Evolutionary conservation across 2,329 filamentous ascomycete genomes (phyloP), one percentile per base, ranked within the genome.

Genomic region (Penicillium olsonii): DNA sequence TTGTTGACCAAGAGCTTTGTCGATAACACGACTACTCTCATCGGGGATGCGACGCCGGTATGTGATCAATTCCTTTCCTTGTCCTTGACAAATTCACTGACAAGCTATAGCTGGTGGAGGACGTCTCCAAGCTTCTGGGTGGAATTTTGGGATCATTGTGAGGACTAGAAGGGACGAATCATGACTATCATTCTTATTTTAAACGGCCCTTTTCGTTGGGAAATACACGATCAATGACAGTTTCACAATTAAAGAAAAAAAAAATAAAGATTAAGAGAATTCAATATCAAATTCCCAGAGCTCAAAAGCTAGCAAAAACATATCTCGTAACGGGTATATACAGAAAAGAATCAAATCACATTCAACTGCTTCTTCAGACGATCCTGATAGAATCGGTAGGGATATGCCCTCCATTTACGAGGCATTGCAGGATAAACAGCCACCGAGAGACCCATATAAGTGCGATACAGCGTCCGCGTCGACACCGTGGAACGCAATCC

Each of bases 341-440:
- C 29, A 46, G 17, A 35, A 29, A 19, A 41, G 39, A 37, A 35
- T 20, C 35, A 48, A 45, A 58, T 53, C 12, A 59, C 57, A 45
- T 65, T 59, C 55, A 67, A 48, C 44, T 60, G 57, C 35, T 54
- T 59, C 27, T 61, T 50, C 44, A 69, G 50, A 18, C 66, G 60
- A 43, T 61, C 57, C 59, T 69, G 52, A 37, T 67, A 68, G 45
- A 63, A 67, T 14, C 52, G 58, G 51, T 67, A 55, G 12, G 68
- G 66, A 46, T 68, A 67, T 17, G 54, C 57, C 4, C 68, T 59
- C 50, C 62, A 50, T 22, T 55, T 64, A 49, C 52, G 57, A 2
- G 67, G 68, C 54, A 70, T 42, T 1, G 65, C 64, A 8, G 68
- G 68, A 45, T 70, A 70, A 19, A 68, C 61, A 5, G 64, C 65